These are phyloP conservation scores for Scenedesmus sp. DNA, from an alignment of 163 green algal genomes.

Conservation along the genomic window DNA sequence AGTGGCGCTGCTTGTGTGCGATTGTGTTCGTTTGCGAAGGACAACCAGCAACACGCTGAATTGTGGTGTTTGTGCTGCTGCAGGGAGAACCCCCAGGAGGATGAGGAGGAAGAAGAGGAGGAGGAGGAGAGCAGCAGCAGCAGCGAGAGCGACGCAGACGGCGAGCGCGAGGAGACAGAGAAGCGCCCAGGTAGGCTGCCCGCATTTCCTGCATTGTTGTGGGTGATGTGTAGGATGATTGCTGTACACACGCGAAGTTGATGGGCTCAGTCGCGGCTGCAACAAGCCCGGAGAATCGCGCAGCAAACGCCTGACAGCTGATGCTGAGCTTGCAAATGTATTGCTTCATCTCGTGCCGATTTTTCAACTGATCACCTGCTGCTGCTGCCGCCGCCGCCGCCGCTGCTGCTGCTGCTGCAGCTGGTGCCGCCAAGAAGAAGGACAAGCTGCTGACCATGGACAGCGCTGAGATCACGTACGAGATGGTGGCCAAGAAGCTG, in stretches of 20 bases:
- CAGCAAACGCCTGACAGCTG: no score
- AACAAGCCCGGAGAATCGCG: no score
- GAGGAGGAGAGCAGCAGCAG: conserved; percentile 59
- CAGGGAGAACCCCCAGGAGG: conserved; percentile 68
- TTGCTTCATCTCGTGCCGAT: no score
- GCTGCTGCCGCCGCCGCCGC: no score
- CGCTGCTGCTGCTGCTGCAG: background rate
- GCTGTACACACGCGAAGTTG: no score
- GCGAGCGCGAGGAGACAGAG: conserved; percentile 63
- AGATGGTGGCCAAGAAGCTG: conserved; percentile 97
- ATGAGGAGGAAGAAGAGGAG: conserved; percentile 57
- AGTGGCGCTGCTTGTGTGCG: no score
- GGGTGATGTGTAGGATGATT: background rate
- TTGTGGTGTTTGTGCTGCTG: conserved; percentile 18
- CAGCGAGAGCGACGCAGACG: conserved; percentile 60
- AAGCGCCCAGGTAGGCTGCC: conserved; percentile 42
- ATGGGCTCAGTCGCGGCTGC: no score
- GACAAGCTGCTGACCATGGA: conserved; percentile 96
- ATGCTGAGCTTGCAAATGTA: no score
- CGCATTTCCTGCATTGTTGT: background rate
- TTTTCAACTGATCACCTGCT: no score
- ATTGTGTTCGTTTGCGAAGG: no score
- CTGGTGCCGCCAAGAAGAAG: conserved; percentile 63
- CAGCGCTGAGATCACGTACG: conserved; percentile 94
- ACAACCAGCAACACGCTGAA: no score